phyloP scores from a whole-genome alignment of 1,139 yeast genomes.

The Saccharomycopsis crataegensis region DNA sequence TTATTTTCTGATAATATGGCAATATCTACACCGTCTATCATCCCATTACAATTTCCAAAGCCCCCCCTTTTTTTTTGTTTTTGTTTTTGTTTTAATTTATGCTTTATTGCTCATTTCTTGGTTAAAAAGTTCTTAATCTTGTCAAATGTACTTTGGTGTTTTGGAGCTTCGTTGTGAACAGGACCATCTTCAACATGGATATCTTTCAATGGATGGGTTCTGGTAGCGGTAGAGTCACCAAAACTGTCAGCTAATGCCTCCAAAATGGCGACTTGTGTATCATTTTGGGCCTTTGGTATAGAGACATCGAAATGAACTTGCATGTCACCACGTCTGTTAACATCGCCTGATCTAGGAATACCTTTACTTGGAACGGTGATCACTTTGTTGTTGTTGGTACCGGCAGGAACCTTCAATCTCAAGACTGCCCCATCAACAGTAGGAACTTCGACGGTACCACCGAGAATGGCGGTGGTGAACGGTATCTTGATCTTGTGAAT shows the following conservation, averaged over 20 bases:
- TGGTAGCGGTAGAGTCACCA: conserved; percentile 70
- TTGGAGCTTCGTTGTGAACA: conserved; percentile 5
- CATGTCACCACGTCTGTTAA: conserved; percentile 69
- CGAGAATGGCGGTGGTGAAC: conserved; percentile 94
- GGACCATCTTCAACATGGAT: neutral
- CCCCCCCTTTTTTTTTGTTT: no score
- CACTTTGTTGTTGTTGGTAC: conserved; percentile 71
- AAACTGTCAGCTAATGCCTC: conserved; percentile 93
- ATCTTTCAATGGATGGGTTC: conserved; percentile 44
- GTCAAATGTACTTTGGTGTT: conserved; percentile 9
- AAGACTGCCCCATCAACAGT: conserved; percentile 72
- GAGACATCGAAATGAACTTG: conserved; percentile 67
- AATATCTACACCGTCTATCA: no score
- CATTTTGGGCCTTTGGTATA: conserved; percentile 67
- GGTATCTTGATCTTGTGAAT: conserved; percentile 61
- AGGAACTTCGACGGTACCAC: conserved; percentile 84
- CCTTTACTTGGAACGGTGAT: conserved; percentile 84
- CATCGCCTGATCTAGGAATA: conserved; percentile 55
- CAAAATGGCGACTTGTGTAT: conserved; percentile 84
- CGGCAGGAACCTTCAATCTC: conserved; percentile 76
- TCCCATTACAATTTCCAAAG: no score
- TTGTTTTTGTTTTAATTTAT: no score
- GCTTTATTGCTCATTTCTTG: neutral
- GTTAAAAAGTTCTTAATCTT: conserved; percentile 11
- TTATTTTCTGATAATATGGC: no score